A percentile compares a stretch with the other conserved stretches of the same genome.
Conservation (phyloP, 306 rosid genomes). For the Canavalia ensiformis region DNA sequence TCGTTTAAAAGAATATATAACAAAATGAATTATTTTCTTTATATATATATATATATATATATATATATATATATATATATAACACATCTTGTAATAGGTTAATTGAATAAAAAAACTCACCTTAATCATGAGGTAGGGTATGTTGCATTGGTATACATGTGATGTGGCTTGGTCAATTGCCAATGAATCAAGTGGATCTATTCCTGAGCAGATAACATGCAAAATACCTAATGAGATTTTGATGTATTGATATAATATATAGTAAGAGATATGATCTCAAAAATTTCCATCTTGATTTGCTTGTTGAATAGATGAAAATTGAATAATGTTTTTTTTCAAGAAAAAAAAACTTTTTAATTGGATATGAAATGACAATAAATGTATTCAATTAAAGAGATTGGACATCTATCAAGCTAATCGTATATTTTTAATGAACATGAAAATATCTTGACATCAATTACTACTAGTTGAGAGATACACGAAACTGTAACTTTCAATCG, state of each 20-base stretch:
- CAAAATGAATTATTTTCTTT: too few relatives aligned
- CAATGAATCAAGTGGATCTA: slow-evolving; percentile 11
- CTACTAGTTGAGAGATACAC: slow-evolving; percentile 40
- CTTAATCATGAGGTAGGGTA: background rate
- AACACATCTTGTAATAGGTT: background rate
- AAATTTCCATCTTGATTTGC: background rate
- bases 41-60: too few relatives aligned
- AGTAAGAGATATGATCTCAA: background rate
- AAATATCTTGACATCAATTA: background rate
- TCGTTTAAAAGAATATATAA: too few relatives aligned
- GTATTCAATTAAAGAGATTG: background rate
- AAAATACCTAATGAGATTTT: background rate
- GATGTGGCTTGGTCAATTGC: background rate
- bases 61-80: background rate
- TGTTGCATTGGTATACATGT: background rate
- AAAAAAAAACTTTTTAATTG: background rate
- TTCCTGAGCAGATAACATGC: background rate
- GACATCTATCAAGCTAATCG: background rate
- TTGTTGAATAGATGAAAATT: background rate
- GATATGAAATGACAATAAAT: slow-evolving; percentile 29
- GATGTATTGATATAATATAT: slow-evolving; percentile 13
- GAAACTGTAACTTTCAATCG: slow-evolving; percentile 42
- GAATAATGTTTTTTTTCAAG: background rate
- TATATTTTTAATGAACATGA: background rate
- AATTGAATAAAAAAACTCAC: background rate